Evolutionary conservation across 1,284 basidiomycete species (phyloP), one percentile per base, ranked within the genome.

Genomic region (Ustilago bromivora): DNA sequence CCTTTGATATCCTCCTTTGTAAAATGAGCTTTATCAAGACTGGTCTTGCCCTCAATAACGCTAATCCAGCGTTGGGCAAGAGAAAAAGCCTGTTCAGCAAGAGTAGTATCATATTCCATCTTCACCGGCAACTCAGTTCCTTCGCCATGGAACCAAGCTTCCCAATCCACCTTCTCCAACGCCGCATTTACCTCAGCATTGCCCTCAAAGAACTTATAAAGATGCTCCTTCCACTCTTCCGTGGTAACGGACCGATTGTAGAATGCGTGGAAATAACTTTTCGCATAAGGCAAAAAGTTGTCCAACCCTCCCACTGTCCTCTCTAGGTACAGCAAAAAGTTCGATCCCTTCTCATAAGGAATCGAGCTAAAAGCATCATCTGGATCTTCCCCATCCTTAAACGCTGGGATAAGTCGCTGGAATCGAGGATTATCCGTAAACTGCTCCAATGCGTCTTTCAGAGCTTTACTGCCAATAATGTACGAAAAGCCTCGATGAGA

Each of bases 111-210:
- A 81, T 96, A 98, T 78, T 92, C 89, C 87, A 95, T 90, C 82
- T 92, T 88, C 1, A 92, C 93, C 0, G 94, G 94, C 17, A 97
- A 89, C 71, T 91, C 88, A 28, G 66, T 54, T 46, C 95, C 94
- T 84, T 93, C 92, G 47, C 95, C 95, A 81, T 93, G 90, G 52
- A 97, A 88, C 95, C 95, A 98, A 49, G 90, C 91, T 90, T 94
- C 66, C 70, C 72, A 81, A 82, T 95, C 91, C 47, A 97, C 89
- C 76, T 92, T 89, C 38, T 81, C 56, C 41, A 98, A 89, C 36
- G 90, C 74, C 13, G 57, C 69, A 2, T 71, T 81, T 12, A 82
- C 89, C 73, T 91, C 89, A 63, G 60, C 63, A 57, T 68, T 84
- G 46, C 38, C 62, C 90, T 82, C 92, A 87, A 75, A 88, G 87